Evolutionary conservation across 2,329 filamentous ascomycete species (phyloP).

Genomic region (Stagonosporopsis cucurbitacearum): DNA sequence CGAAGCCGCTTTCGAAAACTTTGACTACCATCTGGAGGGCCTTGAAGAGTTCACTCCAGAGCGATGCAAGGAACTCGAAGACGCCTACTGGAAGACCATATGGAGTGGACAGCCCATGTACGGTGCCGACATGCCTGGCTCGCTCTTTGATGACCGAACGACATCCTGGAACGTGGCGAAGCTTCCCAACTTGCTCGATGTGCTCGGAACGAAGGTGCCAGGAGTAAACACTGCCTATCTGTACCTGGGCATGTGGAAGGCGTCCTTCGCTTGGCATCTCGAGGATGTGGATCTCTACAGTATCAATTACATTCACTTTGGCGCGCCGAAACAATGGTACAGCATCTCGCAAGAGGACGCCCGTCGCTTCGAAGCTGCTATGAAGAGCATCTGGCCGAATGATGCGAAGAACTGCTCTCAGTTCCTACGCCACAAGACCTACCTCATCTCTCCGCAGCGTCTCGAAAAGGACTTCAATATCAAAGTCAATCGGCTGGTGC

Average conservation of each 20-base stretch:
- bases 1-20: conserved; percentile 87
- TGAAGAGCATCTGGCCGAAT: conserved; percentile 93
- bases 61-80: conserved; percentile 91
- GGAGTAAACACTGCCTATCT: conserved; percentile 98
- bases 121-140: conserved; percentile 94
- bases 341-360: conserved; percentile 97
- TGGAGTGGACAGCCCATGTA: conserved; percentile 96
- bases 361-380: conserved; percentile 88
- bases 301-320: conserved; percentile 99
- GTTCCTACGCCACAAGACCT: conserved; percentile 96
- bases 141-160: conserved; percentile 85
- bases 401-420: conserved; percentile 96
- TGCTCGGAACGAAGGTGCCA: conserved; percentile 92
- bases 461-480: conserved; percentile 90
- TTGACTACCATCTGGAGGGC: conserved; percentile 85
- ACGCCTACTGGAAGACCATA: conserved; percentile 95
- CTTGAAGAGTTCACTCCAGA: conserved; percentile 88
- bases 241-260: conserved; percentile 99
- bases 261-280: conserved; percentile 98
- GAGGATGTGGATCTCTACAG: conserved; percentile 99
- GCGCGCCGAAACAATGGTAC: conserved; percentile 99
- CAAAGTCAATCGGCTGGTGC: conserved; percentile 93
- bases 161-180: conserved; percentile 94
- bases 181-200: conserved; percentile 89
- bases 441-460: conserved; percentile 89